These are phyloP conservation scores for Parasitella parasitica DNA, from an alignment of 371 early-diverging fungal genomes.

Conservation along the genomic window DNA sequence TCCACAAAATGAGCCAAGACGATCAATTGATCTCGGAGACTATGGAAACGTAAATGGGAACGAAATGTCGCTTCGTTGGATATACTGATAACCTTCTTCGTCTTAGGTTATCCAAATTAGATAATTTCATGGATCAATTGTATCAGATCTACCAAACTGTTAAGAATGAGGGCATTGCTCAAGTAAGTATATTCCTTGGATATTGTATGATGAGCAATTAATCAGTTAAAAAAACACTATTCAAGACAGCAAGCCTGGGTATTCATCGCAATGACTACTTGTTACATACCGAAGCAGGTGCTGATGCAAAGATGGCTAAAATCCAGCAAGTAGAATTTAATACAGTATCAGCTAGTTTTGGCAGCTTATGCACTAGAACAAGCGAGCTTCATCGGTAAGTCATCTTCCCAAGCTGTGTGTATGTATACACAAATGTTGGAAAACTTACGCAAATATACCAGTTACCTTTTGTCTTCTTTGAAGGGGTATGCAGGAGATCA, in stretches of 20 bases:
- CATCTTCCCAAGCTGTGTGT: too few relatives aligned
- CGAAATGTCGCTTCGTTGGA: neutral
- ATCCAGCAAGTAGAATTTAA: conserved; percentile 97
- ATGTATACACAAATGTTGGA: neutral
- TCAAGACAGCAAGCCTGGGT: conserved; percentile 67
- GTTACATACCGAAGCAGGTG: conserved; percentile 62
- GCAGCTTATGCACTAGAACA: conserved; percentile 75
- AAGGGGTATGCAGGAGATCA: conserved; percentile 49
- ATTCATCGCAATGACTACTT: conserved; percentile 94
- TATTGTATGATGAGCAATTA: neutral
- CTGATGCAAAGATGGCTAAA: conserved; percentile 36
- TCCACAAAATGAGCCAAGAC: conserved; percentile 79
- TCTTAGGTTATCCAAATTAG: conserved; percentile 72
- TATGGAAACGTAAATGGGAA: conserved; percentile 64
- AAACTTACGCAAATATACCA: conserved; percentile 18
- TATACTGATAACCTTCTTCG: neutral
- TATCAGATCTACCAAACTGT: conserved; percentile 77
- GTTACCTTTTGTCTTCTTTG: conserved; percentile 58
- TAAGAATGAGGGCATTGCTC: conserved; percentile 58
- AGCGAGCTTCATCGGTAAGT: conserved; percentile 79
- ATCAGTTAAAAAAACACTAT: neutral
- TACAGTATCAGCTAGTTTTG: conserved; percentile 93
- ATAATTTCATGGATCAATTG: conserved; percentile 79
- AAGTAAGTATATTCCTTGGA: conserved; percentile 40
- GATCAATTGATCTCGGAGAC: conserved; percentile 69